phyloP scores from a whole-genome alignment of 2,329 filamentous ascomycete species.

The Davidsoniella australis region DNA sequence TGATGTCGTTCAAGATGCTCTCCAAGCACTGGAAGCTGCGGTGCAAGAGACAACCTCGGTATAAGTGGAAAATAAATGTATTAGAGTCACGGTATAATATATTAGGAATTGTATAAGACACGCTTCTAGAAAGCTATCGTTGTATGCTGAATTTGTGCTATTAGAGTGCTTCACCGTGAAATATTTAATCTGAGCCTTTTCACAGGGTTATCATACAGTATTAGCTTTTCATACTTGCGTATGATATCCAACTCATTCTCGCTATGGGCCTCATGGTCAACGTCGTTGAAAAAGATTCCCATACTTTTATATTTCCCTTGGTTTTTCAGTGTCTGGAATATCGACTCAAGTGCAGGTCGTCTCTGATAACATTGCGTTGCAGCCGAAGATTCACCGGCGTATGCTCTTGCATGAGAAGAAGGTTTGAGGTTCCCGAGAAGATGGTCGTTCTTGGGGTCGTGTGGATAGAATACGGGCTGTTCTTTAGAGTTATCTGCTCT shows the following conservation, averaged over 20 bases:
- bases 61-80: conserved; percentile 12
- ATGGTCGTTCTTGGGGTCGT: not conserved
- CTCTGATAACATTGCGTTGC: not conserved
- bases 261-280: not conserved
- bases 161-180: not conserved
- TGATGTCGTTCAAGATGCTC: conserved; percentile 66
- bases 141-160: conserved; percentile 11
- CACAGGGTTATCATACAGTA: not conserved
- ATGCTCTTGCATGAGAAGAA: not conserved
- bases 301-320: no score
- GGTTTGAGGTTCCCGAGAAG: not conserved
- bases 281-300: not conserved
- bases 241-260: not conserved
- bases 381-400: no score
- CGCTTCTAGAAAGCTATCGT: not conserved
- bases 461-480: not conserved
- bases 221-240: not conserved
- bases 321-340: no score
- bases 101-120: no score
- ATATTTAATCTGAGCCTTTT: not conserved
- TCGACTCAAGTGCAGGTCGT: not conserved
- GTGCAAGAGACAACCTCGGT: conserved; percentile 22
- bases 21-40: conserved; percentile 67
- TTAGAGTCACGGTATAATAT: not conserved
- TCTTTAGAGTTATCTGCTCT: not conserved